A percentile compares a stretch with the other conserved stretches of the same genome.
Evolutionary conservation across 2,329 filamentous ascomycete species (phyloP).

Genomic region (Acrodontium crateriforme): DNA sequence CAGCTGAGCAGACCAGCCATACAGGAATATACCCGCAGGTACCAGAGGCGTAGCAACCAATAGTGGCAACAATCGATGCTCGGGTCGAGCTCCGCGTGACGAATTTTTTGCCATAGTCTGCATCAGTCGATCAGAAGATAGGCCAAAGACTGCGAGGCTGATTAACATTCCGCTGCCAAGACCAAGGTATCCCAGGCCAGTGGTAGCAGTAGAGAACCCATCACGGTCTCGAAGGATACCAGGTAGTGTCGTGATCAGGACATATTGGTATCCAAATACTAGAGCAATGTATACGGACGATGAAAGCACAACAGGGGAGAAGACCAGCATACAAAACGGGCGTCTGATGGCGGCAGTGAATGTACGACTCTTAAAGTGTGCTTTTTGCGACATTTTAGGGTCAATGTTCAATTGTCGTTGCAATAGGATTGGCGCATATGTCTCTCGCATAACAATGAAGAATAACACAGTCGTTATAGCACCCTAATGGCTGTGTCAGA

Average conservation of each 20-base stretch:
- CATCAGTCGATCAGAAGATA: too few species aligned
- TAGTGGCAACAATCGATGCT: slow-evolving; percentile 22
- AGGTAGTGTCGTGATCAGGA: slow-evolving; percentile 34
- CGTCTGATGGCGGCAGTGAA: slow-evolving; percentile 28
- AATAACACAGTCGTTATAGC: too few species aligned
- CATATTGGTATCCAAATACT: slow-evolving; percentile 32
- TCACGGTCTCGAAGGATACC: slow-evolving; percentile 27
- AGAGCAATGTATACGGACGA: slow-evolving; percentile 32
- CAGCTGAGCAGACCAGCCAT: slow-evolving; percentile 18
- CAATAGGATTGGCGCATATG: slow-evolving; percentile 33
- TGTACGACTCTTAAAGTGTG: too few species aligned
- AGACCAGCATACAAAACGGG: slow-evolving; percentile 29
- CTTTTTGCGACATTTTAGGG: too few species aligned
- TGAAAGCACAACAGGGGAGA: slow-evolving; percentile 42
- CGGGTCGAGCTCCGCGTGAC: too few species aligned
- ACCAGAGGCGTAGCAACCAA: slow-evolving; percentile 11
- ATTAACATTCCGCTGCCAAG: slow-evolving; percentile 6
- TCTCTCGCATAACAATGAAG: too few species aligned
- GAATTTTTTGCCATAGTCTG: too few species aligned
- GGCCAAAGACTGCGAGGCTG: too few species aligned
- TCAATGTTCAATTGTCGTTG: too few species aligned
- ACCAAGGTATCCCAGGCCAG: slow-evolving; percentile 39
- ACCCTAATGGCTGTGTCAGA: too few species aligned
- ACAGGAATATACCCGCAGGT: slow-evolving; percentile 18
- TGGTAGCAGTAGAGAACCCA: slow-evolving; percentile 33